phyloP scores from a whole-genome alignment of 2,329 filamentous ascomycete genomes.

The Cryphonectria naterciae region DNA sequence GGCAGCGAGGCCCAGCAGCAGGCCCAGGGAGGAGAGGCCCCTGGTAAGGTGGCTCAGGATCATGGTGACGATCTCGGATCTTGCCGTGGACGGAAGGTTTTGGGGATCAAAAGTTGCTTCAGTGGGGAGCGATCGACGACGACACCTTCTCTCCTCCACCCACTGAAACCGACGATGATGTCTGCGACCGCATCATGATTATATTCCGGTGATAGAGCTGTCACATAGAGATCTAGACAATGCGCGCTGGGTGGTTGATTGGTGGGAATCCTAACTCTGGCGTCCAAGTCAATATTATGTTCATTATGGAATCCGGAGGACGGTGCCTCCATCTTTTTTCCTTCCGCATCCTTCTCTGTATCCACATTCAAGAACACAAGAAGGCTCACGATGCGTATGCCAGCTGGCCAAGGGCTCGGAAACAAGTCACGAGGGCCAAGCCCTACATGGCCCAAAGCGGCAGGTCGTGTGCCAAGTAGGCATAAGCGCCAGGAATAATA shows the following conservation, averaged over 20 bases:
- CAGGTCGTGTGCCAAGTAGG: neutral
- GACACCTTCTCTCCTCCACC: neutral
- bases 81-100: neutral
- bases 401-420: neutral
- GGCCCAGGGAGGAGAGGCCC: constrained; percentile 10
- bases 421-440: neutral
- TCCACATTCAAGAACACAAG: neutral
- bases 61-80: constrained; percentile 17
- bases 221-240: neutral
- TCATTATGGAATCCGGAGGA: neutral
- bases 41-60: constrained; percentile 13
- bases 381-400: neutral
- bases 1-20: constrained; percentile 28
- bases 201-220: neutral
- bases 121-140: neutral
- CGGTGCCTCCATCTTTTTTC: neutral
- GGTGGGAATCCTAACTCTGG: constrained; percentile 2
- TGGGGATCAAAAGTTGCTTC: neutral
- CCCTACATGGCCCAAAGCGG: neutral
- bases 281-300: neutral
- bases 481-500: neutral
- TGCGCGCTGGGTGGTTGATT: neutral
- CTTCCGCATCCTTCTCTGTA: neutral
- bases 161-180: no score
- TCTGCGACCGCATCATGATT: neutral